Evolutionary conservation across 2,329 filamentous ascomycete species (phyloP), one percentile per base, ranked within the genome.

Genomic region (Phyllosticta ampelicida): DNA sequence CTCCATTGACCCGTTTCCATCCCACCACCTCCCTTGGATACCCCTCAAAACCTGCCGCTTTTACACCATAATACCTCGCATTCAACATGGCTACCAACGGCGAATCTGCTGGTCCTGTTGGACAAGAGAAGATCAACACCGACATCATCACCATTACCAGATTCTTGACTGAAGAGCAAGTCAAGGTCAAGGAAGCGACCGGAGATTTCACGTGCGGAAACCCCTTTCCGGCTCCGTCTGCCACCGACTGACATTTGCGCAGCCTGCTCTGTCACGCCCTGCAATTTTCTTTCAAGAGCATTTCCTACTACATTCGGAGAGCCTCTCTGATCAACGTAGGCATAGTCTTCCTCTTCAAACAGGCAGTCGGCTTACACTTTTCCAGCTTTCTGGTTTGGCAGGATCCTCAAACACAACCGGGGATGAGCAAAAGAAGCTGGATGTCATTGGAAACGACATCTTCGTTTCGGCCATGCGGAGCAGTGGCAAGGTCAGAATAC

Each of bases 251-350:
- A 26, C 36, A 18, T 23, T 30, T 44, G 51, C 48, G 53, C 68
- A 96, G 91, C 68, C 83, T 99, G 56, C 84, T 99, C 61, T 96
- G 90, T 81, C 94, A 99, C 73, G 91, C 94, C 61, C 87, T 99
- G 60, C 94, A 97, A 75, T 99, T 97, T 80, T 92, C 94, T 64
- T 99, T 99, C 86, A 99, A 99, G 80, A 95, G 90, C 65, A 99
- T 99, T 74, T 90, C 94, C 67, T 96, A 97, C 81, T 99, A 96
- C 80, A 99, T 99, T 75, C 91, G 92, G 68, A 87, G 94, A 73
- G 90, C 92, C 36, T 92, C 90, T 21, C 80, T 99, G 63, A 92
- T 97, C 77, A 96, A 96, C 79, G 73, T 75, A 65, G 54, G 72
- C 62, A 44, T 19, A 11, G 16, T 11, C 18, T 28, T 18, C 18